phyloP scores from a whole-genome alignment of 495 filamentous ascomycete species.

The Xylaria curta region DNA sequence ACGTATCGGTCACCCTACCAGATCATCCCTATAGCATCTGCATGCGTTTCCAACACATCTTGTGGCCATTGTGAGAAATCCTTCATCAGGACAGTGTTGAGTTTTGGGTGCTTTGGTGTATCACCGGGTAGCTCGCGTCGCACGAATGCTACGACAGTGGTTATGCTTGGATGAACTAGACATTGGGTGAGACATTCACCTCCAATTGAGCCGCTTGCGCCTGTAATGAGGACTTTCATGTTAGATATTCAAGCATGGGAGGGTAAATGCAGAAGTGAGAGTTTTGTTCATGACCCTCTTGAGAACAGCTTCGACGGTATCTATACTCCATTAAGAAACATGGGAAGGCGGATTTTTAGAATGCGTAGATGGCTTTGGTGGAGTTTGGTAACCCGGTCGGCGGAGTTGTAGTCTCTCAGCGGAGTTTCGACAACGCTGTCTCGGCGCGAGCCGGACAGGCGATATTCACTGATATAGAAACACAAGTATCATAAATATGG shows the following conservation, averaged over 20 bases:
- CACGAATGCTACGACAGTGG: constrained; percentile 34
- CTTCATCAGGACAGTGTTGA: constrained; percentile 29
- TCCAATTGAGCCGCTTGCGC: constrained; percentile 36
- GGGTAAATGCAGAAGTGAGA: neutral
- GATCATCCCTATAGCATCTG: constrained; percentile 35
- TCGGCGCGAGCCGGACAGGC: neutral
- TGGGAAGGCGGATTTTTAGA: neutral
- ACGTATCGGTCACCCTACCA: constrained; percentile 28
- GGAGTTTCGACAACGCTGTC: neutral
- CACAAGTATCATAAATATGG: neutral
- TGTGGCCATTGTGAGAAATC: constrained; percentile 36
- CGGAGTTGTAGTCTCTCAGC: constrained; percentile 14
- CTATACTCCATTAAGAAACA: neutral
- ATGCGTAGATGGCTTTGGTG: neutral
- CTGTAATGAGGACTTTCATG: constrained; percentile 39
- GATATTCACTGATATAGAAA: neutral
- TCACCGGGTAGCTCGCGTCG: constrained; percentile 32
- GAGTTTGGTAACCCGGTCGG: constrained; percentile 12
- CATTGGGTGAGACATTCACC: constrained; percentile 32
- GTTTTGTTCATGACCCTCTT: neutral
- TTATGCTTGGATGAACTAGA: constrained; percentile 31
- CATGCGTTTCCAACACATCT: constrained; percentile 29
- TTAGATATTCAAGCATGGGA: neutral
- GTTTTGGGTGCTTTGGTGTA: constrained; percentile 32
- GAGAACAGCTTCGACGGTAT: neutral